Evolutionary conservation across 805 yeast genomes (phyloP), one percentile per base, ranked within the genome.

Genomic region (Candida boidinii): DNA sequence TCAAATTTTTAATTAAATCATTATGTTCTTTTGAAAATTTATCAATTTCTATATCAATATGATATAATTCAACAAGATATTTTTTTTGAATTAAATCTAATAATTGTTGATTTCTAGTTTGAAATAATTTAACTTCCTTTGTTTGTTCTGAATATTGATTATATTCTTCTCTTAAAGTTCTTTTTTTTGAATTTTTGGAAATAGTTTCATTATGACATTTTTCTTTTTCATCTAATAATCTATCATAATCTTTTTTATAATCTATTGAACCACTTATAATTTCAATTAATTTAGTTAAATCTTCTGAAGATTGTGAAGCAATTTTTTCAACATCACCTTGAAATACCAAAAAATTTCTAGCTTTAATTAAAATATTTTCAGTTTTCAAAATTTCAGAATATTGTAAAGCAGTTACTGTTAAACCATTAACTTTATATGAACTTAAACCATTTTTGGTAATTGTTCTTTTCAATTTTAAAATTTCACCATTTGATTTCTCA

Each of bases 281-380:
- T 56, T 92, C 98, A 34, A 92, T 62, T 39, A 88, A 56, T 28
- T 61, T 66, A 2, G 94, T 74, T 38, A 92, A 64, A 24, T 86
- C 94, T 17, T 57, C 55, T 0, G 96, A 75, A 0, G 90, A 75
- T 52, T 88, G 94, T 0, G 94, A 70, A 0, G 97, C 97, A 26
- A 92, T 77, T 45, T 78, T 81, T 53, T 90, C 97, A 31, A 92
- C 94, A 51, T 90, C 97, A 39, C 98, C 97, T 62, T 92, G 98
- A 51, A 90, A 87, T 7, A 92, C 97, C 39, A 92, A 60, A 48
- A 90, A 90, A 54, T 92, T 92, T 50, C 85, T 71, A 1, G 96
- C 96, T 50, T 82, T 85, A 43, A 87, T 81, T 38, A 88, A 60
- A 35, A 90, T 86, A 47, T 85, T 84, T 49, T 90, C 94, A 6